phyloP scores from a whole-genome alignment of 306 rosid species.

The Casuarina equisetifolia region DNA sequence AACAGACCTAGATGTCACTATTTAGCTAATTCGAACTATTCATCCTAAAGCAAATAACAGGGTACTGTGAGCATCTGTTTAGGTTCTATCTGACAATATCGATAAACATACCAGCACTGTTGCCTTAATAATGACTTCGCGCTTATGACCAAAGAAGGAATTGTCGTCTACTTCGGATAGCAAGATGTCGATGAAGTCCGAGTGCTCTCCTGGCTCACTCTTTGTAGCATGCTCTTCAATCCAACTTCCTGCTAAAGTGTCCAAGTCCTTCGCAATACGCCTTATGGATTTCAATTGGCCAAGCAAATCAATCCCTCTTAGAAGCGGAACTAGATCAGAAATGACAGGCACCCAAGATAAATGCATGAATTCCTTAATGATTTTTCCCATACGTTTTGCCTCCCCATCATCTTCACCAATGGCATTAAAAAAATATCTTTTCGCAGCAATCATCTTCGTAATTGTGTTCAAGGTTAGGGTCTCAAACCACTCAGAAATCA shows the following conservation, averaged over 20 bases:
- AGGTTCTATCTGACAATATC: too few species aligned
- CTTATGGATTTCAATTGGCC: conserved; percentile 25
- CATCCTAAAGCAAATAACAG: too few species aligned
- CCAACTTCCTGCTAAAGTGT: conserved; percentile 22
- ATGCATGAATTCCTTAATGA: conserved; percentile 23
- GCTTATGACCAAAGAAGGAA: neutral
- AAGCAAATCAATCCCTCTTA: conserved; percentile 22
- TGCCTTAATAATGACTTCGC: conserved; percentile 32
- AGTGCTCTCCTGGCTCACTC: conserved; percentile 3
- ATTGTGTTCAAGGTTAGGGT: conserved; percentile 17
- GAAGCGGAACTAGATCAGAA: conserved; percentile 22
- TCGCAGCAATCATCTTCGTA: conserved; percentile 17
- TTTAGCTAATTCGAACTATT: too few species aligned
- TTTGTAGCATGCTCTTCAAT: conserved; percentile 24
- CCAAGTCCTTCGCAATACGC: conserved; percentile 23
- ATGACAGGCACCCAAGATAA: neutral
- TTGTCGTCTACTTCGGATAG: conserved; percentile 18
- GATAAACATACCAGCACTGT: conserved; percentile 21
- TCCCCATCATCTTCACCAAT: conserved; percentile 10
- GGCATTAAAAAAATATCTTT: conserved; percentile 13
- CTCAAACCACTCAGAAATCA: conserved; percentile 19
- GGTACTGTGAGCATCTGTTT: too few species aligned
- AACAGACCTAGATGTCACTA: too few species aligned
- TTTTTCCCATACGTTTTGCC: conserved; percentile 11
- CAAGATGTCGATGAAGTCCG: conserved; percentile 36